These are phyloP conservation scores for Aureobasidium leucospermi DNA, from an alignment of 2,329 filamentous ascomycete species.

Conservation along the genomic window DNA sequence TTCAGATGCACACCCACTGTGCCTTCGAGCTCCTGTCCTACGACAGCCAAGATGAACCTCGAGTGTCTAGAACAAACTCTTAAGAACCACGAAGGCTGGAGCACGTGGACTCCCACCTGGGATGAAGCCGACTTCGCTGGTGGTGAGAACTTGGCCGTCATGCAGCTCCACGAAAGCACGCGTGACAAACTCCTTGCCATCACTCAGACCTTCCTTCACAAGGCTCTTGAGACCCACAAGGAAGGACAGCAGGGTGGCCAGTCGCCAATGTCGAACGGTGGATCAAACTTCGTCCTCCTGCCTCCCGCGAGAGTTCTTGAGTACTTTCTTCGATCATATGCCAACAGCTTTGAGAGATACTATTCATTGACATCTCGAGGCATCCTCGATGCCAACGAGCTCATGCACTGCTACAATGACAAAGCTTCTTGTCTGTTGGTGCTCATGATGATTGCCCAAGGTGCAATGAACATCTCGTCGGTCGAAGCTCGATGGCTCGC, in stretches of 20 bases:
- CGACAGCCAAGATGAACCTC: conserved; percentile 44
- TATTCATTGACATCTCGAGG: conserved; percentile 56
- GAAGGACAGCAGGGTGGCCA: conserved; percentile 30
- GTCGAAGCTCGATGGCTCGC: conserved; percentile 59
- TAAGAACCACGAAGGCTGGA: conserved; percentile 45
- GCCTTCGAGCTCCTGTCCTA: conserved; percentile 42
- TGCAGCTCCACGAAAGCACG: conserved; percentile 47
- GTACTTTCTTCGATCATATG: conserved; percentile 59
- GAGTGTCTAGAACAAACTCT: conserved; percentile 45
- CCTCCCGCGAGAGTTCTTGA: conserved; percentile 60
- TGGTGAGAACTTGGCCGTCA: conserved; percentile 40
- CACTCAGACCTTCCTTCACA: conserved; percentile 62
- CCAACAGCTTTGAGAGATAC: conserved; percentile 59
- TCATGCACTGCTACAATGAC: conserved; percentile 55
- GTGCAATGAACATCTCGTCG: conserved; percentile 58
- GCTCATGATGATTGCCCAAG: conserved; percentile 65
- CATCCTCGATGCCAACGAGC: conserved; percentile 57
- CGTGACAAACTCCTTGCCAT: conserved; percentile 65
- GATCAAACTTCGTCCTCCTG: conserved; percentile 58
- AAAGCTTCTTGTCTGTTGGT: conserved; percentile 59
- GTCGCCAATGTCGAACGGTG: conserved; percentile 42
- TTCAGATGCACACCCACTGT: conserved; percentile 46
- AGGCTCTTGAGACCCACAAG: conserved; percentile 61
- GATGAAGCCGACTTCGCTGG: conserved; percentile 41
- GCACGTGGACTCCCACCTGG: conserved; percentile 44